These are phyloP conservation scores for Clathrospora elynae DNA, from an alignment of 2,329 filamentous ascomycete genomes.

Conservation along the genomic window DNA sequence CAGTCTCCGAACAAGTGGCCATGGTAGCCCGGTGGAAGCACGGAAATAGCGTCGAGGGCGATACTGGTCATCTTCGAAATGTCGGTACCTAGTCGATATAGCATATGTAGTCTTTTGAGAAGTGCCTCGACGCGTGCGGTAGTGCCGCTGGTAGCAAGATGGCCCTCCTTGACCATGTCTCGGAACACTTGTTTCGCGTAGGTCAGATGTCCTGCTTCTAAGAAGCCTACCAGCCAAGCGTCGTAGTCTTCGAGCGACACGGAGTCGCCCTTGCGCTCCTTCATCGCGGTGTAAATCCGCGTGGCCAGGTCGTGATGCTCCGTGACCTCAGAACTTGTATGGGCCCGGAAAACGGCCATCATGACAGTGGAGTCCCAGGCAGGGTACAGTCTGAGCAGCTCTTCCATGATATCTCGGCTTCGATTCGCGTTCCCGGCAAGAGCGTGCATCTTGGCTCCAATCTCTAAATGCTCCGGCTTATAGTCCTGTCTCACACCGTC, in stretches of 20 bases:
- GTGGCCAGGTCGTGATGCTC: constrained; percentile 58
- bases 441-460: constrained; percentile 69
- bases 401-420: constrained; percentile 62
- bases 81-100: constrained; percentile 38
- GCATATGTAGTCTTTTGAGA: constrained; percentile 32
- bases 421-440: constrained; percentile 62
- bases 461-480: constrained; percentile 57
- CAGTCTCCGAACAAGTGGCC: constrained; percentile 86
- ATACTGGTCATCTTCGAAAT: constrained; percentile 39
- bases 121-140: constrained; percentile 25
- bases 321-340: constrained; percentile 57
- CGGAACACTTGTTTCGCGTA: constrained; percentile 78
- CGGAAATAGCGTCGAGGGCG: constrained; percentile 52
- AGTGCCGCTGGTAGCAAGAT: constrained; percentile 50
- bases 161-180: constrained; percentile 76
- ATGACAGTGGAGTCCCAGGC: constrained; percentile 61
- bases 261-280: constrained; percentile 60
- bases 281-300: constrained; percentile 59
- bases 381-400: constrained; percentile 56
- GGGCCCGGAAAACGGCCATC: constrained; percentile 72
- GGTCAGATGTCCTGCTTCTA: constrained; percentile 67
- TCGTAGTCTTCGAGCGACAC: constrained; percentile 80
- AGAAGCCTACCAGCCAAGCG: constrained; percentile 70
- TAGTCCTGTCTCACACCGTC: constrained; percentile 29
- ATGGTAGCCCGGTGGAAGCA: constrained; percentile 63